Evolutionary conservation across 371 early-diverging fungal genomes (phyloP).

Genomic region (Rhizopus delemar): DNA sequence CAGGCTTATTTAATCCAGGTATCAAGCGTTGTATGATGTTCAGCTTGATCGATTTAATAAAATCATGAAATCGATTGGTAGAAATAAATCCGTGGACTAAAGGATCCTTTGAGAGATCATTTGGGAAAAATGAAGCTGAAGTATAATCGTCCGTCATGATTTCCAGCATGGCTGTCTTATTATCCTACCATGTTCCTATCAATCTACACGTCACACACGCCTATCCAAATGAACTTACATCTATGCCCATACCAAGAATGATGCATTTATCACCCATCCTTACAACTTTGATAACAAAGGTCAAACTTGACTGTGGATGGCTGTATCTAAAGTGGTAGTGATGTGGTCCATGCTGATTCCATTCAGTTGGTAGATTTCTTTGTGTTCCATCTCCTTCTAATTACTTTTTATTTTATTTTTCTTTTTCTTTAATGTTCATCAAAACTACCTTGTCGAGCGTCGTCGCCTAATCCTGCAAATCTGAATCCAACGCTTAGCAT

Average conservation of each 20-base stretch:
- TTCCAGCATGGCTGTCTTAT: slow-evolving; percentile 63
- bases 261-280: slow-evolving; percentile 63
- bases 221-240: slow-evolving; percentile 35
- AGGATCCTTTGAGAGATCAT: slow-evolving; percentile 38
- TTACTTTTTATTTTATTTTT: not conserved
- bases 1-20: slow-evolving; percentile 56
- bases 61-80: slow-evolving; percentile 57
- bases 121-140: slow-evolving; percentile 61
- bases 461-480: slow-evolving; percentile 66
- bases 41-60: slow-evolving; percentile 60
- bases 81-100: slow-evolving; percentile 64
- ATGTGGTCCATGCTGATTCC: slow-evolving; percentile 61
- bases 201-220: no score
- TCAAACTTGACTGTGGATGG: slow-evolving; percentile 70
- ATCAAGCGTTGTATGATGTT: slow-evolving; percentile 69
- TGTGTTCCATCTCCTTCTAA: slow-evolving; percentile 41
- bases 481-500: slow-evolving; percentile 65
- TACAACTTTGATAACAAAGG: slow-evolving; percentile 72
- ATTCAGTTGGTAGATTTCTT: slow-evolving; percentile 48
- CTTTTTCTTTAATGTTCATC: slow-evolving; percentile 6
- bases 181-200: slow-evolving; percentile 43
- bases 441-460: slow-evolving; percentile 47
- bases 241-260: slow-evolving; percentile 68
- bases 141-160: slow-evolving; percentile 55
- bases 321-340: slow-evolving; percentile 67